Evolutionary conservation across 2,329 filamentous ascomycete species (phyloP), one percentile per base, ranked within the genome.

Genomic region (Verruconis gallopava): DNA sequence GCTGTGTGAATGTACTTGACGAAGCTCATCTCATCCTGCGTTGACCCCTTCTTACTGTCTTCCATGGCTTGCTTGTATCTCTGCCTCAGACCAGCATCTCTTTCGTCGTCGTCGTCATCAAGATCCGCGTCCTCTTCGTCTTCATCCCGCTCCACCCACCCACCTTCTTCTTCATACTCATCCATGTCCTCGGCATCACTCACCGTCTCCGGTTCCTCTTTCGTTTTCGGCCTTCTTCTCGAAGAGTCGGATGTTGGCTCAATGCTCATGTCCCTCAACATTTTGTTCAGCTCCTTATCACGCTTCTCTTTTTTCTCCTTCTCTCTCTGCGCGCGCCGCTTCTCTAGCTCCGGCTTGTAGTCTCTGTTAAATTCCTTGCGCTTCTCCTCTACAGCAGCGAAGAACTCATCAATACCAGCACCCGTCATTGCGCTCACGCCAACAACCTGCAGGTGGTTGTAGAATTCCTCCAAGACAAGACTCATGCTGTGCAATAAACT

Each of bases 401-500:
- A 96, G 62, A 98, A 98, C 18, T 93, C 85, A 45, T 93, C 82
- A 21, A 98, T 76, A 3, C 91, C 93, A 0, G 83, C 79, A 17
- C 91, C 91, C 0, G 89, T 85, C 75, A 94, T 89, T 5, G 86
- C 83, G 50, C 85, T 93, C 11, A 98, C 93, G 0, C 81, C 86
- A 0, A 98, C 89, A 5, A 98, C 84, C 55, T 77, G 93, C 22
- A 98, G 68, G 55, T 96, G 86, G 30, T 85, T 79, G 62, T 98
- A 98, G 56, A 98, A 98, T 59, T 98, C 91, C 55, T 98, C 91
- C 22, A 98, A 69, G 73, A 98, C 85, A 47, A 96, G 68, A 55
- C 85, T 94, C 91, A 98, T 98, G 55, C 85, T 94, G 69, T 95
- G 96, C 40, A 98, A 71, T 43, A 96, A 65, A 50, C 83, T 93